Evolutionary conservation across 306 rosid species (phyloP).

Genomic region (Cicer chorassanicum): DNA sequence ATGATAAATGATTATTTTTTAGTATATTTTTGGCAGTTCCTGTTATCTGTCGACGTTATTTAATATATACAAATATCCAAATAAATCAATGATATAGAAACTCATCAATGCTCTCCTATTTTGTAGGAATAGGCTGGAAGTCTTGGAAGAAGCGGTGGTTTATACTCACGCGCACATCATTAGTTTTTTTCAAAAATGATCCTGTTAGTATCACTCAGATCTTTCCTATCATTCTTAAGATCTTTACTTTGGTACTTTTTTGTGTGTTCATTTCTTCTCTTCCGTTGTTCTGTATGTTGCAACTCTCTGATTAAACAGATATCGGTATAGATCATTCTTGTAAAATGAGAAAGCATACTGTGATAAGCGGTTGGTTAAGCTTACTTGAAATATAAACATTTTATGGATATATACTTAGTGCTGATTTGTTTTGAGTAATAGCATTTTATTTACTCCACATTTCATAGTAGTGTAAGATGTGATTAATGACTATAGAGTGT

Average conservation of each 20-base stretch:
- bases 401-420: constrained; percentile 34
- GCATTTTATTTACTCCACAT: too few species aligned
- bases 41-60: constrained; percentile 17
- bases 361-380: background rate
- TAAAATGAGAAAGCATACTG: background rate
- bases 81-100: constrained; percentile 20
- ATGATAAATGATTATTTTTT: background rate
- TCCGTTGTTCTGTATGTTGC: constrained; percentile 24
- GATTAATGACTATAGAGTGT: background rate
- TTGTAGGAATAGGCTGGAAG: constrained; percentile 97
- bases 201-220: constrained; percentile 75
- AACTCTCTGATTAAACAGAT: constrained; percentile 4
- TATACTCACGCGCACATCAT: constrained; percentile 88
- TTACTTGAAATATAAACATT: constrained; percentile 24
- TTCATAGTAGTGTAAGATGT: background rate
- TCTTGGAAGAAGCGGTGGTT: constrained; percentile 99
- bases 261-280: constrained; percentile 6
- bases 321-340: constrained; percentile 3
- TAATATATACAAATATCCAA: background rate
- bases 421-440: constrained; percentile 9
- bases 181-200: constrained; percentile 94
- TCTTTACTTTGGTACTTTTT: constrained; percentile 10
- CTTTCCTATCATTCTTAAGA: constrained; percentile 28
- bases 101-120: constrained; percentile 39
- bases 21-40: constrained; percentile 32